phyloP scores from a whole-genome alignment of 2,329 filamentous ascomycete genomes.

The Neoarthrinium moseri region DNA sequence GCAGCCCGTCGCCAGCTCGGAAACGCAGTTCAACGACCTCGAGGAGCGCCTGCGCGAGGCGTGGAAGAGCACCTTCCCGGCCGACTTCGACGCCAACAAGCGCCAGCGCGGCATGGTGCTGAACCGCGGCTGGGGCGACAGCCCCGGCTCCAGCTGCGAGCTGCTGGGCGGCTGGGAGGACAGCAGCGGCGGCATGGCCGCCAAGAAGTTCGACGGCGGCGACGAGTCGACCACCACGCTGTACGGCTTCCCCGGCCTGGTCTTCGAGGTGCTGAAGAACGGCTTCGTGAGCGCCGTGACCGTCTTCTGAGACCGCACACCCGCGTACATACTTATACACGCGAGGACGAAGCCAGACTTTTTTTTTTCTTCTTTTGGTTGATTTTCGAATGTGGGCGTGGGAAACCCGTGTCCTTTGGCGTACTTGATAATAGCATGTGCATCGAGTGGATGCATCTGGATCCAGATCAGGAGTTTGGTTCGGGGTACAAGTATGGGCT shows the following conservation, averaged over 20 bases:
- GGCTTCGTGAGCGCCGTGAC: constrained; percentile 86
- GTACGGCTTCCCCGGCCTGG: constrained; percentile 88
- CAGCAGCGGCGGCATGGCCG: constrained; percentile 48
- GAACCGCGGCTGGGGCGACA: constrained; percentile 88
- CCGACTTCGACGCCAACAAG: constrained; percentile 47
- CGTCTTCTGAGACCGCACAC: constrained; percentile 78
- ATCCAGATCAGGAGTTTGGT: no score
- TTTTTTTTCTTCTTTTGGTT: no score
- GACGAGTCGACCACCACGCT: constrained; percentile 73
- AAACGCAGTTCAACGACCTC: constrained; percentile 74
- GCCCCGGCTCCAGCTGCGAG: constrained; percentile 85
- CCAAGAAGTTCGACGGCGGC: constrained; percentile 51
- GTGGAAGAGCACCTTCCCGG: constrained; percentile 68
- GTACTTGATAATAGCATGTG: no score
- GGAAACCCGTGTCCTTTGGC: no score
- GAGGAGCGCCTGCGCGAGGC: constrained; percentile 65
- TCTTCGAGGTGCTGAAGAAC: constrained; percentile 96
- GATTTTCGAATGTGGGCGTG: no score
- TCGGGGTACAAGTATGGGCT: no score
- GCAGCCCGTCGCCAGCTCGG: constrained; percentile 61
- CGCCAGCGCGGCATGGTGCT: constrained; percentile 77
- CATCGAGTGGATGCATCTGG: no score
- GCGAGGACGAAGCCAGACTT: no score
- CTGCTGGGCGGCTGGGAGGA: constrained; percentile 86
- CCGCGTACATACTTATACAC: no score